Conservation (phyloP, 441 rosid genomes). For the Dalechampia spathulata region DNA sequence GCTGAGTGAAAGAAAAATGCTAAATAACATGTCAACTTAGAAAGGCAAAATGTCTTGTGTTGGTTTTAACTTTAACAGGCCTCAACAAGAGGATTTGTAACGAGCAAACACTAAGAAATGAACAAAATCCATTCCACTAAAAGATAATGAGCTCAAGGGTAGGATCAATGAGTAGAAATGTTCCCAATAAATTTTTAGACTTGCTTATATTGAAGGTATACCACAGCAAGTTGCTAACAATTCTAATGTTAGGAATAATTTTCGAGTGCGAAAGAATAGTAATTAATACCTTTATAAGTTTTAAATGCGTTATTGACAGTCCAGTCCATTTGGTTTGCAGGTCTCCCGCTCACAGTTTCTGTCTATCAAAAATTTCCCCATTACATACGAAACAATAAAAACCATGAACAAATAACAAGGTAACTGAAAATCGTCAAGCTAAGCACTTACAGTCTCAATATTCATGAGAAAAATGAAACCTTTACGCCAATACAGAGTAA, state of each 20-base stretch:
- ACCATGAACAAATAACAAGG: neutral
- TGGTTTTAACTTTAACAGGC: no score
- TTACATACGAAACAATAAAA: neutral
- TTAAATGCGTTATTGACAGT: conserved; percentile 64
- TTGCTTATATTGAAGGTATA: no score
- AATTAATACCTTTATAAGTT: conserved; percentile 60
- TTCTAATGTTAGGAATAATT: no score
- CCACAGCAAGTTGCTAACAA: no score
- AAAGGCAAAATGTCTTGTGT: neutral
- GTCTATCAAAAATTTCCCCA: conserved; percentile 13
- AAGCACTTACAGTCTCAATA: conserved; percentile 10
- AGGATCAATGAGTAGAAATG: no score
- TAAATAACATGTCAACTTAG: neutral
- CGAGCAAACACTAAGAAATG: no score
- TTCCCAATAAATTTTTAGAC: no score
- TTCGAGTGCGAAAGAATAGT: neutral
- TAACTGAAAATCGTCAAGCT: neutral
- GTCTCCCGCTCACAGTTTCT: conserved; percentile 24
- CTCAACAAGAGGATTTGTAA: no score
- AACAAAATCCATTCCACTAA: no score
- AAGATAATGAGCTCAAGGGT: no score
- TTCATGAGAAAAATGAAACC: conserved; percentile 11
- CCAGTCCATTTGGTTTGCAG: conserved; percentile 68
- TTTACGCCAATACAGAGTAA: neutral
- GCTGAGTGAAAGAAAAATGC: neutral